Percentiles rank a stretch among this genome's conserved stretches.
Evolutionary conservation across 345 rosid genomes (phyloP).

Genomic region (Psidium friedrichsthalianum): DNA sequence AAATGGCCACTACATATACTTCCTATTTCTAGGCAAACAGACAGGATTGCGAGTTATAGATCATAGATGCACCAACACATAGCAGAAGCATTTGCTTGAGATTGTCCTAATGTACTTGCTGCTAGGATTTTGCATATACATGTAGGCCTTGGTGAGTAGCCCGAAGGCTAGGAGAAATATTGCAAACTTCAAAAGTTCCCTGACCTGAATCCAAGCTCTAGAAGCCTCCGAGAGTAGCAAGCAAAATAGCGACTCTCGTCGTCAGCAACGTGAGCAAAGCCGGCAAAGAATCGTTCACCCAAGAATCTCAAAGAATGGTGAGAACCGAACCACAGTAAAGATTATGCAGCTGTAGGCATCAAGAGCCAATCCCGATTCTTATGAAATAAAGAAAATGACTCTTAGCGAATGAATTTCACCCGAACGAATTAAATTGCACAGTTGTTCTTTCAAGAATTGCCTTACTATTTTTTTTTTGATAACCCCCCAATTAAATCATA

Average conservation of each 20-base stretch:
- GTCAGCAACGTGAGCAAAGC: constrained; percentile 81
- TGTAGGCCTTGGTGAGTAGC: background rate
- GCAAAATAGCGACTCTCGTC: constrained; percentile 85
- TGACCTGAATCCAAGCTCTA: no score
- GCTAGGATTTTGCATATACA: background rate
- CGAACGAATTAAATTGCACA: no score
- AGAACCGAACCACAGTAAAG: no score
- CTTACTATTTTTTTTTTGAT: no score
- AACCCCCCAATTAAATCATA: no score
- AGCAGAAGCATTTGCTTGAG: background rate
- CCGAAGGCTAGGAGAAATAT: constrained; percentile 20
- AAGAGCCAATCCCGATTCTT: no score
- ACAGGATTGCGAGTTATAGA: background rate
- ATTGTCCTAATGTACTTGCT: background rate
- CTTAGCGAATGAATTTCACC: background rate
- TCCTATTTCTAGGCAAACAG: background rate
- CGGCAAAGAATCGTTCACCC: constrained; percentile 49
- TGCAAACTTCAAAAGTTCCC: background rate
- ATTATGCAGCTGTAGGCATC: no score
- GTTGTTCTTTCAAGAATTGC: no score
- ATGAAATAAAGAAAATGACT: no score
- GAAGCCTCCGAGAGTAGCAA: constrained; percentile 72
- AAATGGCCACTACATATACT: background rate
- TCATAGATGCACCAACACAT: background rate
- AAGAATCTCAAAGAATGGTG: no score